Conservation (phyloP, 257 asterid genomes). For the Capsicum baccatum region DNA sequence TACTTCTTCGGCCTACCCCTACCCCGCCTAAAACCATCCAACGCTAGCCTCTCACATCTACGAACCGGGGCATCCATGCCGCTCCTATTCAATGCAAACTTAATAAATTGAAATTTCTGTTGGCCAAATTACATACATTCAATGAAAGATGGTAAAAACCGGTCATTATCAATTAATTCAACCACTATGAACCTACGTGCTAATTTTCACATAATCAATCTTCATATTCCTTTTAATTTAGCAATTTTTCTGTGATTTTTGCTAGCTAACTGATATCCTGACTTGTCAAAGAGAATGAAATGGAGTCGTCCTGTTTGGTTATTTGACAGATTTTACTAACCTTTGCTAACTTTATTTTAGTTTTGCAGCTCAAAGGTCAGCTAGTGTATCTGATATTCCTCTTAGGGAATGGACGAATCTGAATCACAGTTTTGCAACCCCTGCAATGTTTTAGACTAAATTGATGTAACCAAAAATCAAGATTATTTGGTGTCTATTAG, state of each 20-base stretch:
- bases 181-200: too few relatives aligned
- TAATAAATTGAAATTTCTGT: too few relatives aligned
- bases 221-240: too few relatives aligned
- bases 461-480: slow-evolving; percentile 57
- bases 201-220: too few relatives aligned
- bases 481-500: neutral
- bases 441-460: slow-evolving; percentile 47
- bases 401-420: slow-evolving; percentile 64
- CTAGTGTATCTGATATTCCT: slow-evolving; percentile 64
- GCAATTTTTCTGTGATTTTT: neutral
- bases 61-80: too few relatives aligned
- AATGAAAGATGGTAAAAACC: too few relatives aligned
- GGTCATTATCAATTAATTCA: too few relatives aligned
- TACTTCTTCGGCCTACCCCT: too few relatives aligned
- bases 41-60: too few relatives aligned
- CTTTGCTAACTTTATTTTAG: neutral
- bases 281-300: neutral
- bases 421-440: slow-evolving; percentile 70
- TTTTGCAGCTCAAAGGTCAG: slow-evolving; percentile 60
- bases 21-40: too few relatives aligned
- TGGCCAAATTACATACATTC: too few relatives aligned
- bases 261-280: neutral
- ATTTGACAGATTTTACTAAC: neutral
- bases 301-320: neutral
- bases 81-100: too few relatives aligned